Conservation (phyloP, 1,284 basidiomycete genomes). For the Puccinia brachypodii region DNA sequence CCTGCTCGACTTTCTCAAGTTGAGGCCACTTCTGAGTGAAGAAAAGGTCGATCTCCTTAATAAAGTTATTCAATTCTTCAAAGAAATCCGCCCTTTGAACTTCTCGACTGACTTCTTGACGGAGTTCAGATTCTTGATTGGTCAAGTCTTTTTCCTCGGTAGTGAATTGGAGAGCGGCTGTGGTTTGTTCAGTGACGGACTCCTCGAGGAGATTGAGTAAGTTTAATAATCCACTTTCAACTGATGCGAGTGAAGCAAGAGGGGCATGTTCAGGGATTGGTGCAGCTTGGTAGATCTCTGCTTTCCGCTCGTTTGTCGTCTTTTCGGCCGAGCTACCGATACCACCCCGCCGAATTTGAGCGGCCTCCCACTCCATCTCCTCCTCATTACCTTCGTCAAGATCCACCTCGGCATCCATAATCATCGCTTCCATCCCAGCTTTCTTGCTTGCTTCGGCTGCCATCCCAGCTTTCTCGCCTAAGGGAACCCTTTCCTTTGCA, state of each 20-base stretch:
- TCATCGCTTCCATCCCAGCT: slow-evolving; percentile 78
- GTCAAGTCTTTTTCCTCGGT: slow-evolving; percentile 73
- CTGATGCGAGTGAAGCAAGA: slow-evolving; percentile 62
- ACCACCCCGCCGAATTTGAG: slow-evolving; percentile 75
- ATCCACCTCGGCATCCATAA: slow-evolving; percentile 72
- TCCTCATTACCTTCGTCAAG: slow-evolving; percentile 75
- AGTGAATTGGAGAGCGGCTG: slow-evolving; percentile 62
- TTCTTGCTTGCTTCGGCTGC: slow-evolving; percentile 70
- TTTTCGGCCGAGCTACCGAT: slow-evolving; percentile 48
- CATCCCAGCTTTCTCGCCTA: slow-evolving; percentile 81
- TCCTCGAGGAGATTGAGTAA: slow-evolving; percentile 60
- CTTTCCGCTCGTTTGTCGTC: slow-evolving; percentile 53
- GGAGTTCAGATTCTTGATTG: slow-evolving; percentile 72
- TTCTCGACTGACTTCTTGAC: slow-evolving; percentile 73
- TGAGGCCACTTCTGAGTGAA: slow-evolving; percentile 88
- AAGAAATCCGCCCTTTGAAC: slow-evolving; percentile 87
- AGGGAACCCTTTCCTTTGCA: slow-evolving; percentile 76
- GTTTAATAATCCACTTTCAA: slow-evolving; percentile 65
- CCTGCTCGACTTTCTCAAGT: slow-evolving; percentile 80
- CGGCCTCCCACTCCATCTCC: slow-evolving; percentile 82
- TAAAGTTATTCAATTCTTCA: slow-evolving; percentile 75
- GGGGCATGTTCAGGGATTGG: slow-evolving; percentile 55
- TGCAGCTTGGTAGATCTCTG: slow-evolving; percentile 69
- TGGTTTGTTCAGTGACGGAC: slow-evolving; percentile 62
- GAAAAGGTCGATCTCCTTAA: slow-evolving; percentile 82